Conservation (phyloP, 495 filamentous ascomycete species). For the Acidomyces sp. region DNA sequence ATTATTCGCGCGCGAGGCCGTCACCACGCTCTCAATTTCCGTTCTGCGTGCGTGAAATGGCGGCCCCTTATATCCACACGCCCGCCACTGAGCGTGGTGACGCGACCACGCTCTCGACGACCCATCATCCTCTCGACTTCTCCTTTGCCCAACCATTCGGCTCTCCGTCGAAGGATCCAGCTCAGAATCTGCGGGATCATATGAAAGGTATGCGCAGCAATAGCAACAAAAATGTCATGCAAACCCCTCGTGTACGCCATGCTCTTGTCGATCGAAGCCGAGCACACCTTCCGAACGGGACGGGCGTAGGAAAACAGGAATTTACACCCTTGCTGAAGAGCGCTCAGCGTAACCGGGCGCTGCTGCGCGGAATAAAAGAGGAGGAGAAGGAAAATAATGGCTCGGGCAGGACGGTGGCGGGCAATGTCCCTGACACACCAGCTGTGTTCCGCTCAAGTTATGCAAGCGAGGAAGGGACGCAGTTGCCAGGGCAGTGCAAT, state of each 20-base stretch:
- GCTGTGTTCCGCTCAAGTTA: constrained; percentile 48
- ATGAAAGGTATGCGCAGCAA: constrained; percentile 50
- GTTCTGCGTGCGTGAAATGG: constrained; percentile 6
- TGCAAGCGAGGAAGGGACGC: constrained; percentile 42
- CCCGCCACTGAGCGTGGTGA: constrained; percentile 33
- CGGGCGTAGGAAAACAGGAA: constrained; percentile 51
- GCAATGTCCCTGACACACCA: constrained; percentile 53
- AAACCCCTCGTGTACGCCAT: constrained; percentile 54
- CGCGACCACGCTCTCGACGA: constrained; percentile 55
- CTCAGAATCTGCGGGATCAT: constrained; percentile 37
- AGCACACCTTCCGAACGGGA: constrained; percentile 45
- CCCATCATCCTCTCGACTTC: constrained; percentile 51
- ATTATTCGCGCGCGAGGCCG: too few relatives aligned
- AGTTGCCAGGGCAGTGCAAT: constrained; percentile 40
- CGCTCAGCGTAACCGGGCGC: constrained; percentile 62
- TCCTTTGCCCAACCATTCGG: constrained; percentile 75
- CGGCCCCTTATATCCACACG: constrained; percentile 14
- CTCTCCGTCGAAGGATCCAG: constrained; percentile 66
- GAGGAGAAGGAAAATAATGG: constrained; percentile 28
- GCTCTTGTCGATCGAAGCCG: constrained; percentile 55
- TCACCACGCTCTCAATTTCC: too few relatives aligned
- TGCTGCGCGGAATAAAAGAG: constrained; percentile 41
- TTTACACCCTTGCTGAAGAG: constrained; percentile 92
- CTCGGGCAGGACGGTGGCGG: constrained; percentile 27
- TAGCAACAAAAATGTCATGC: constrained; percentile 44